Evolutionary conservation across 2,329 filamentous ascomycete species (phyloP), one percentile per base, ranked within the genome.

Genomic region (Colletotrichum tofieldiae): DNA sequence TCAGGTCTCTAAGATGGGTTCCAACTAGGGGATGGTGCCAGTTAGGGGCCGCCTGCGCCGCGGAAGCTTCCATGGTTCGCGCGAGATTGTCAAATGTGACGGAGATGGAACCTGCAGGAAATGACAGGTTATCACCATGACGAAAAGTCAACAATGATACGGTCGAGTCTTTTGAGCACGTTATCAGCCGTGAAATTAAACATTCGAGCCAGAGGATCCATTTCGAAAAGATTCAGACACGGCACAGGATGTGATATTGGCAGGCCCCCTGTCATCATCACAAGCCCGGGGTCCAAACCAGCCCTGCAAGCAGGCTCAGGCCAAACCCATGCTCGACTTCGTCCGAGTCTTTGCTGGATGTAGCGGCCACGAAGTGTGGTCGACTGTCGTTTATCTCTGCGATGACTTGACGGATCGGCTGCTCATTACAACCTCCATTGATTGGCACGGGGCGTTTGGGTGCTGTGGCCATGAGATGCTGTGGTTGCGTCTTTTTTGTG

Each of bases 61-160:
- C 41, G 16, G 41, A 18, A 43, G 41, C 29, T 29, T 29, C 29
- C 49, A 37, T 7, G 39, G 43, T 12, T 32, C 39, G 23, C n/a
- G 51, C 51, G 70, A 72, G 70, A 72, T 56, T 72, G 55, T 72
- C 65, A 64, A 51, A 37, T 72, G 70, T 59, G 70, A 72, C 60
- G 23, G 41, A 65, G 59, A 69, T 63, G 16, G 55, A 29, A 37
- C 18, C 43, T 16, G 39, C 47, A 49, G 63, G 63, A 67, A 56
- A 67, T 67, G 55, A 62, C 5, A 29, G 5, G 18, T 26, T 55
- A 45, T 8, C 29, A 23, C 18, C 5, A 18, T 26, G 9, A 65
- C 23, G 61, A 32, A 26, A 56, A 45, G 1, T n/a, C 26, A 12
- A 52, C 5, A 20, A 32, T 6, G 7, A 7, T 20, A 26, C 39